These are phyloP conservation scores for Vachellia pachyceras DNA, from an alignment of 306 rosid species.

Conservation along the genomic window DNA sequence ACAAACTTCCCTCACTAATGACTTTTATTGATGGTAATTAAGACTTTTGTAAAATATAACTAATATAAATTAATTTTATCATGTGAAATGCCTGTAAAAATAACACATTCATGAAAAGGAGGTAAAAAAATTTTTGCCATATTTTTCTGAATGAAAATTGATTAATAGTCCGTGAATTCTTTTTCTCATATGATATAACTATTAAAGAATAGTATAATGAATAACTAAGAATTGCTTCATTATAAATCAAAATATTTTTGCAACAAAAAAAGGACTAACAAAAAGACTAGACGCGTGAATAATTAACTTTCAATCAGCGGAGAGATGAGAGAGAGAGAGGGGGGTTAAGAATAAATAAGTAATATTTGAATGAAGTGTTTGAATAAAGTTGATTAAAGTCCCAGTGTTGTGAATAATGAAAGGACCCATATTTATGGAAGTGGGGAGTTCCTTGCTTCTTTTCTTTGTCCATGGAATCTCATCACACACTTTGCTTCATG, in stretches of 20 bases:
- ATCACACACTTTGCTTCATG: background rate
- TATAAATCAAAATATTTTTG: background rate
- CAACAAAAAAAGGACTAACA: background rate
- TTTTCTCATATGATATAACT: background rate
- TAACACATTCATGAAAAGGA: too few species aligned
- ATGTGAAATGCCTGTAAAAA: too few species aligned
- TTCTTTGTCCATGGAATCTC: background rate
- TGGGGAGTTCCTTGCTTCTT: conserved; percentile 28
- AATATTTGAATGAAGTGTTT: background rate
- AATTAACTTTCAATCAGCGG: conserved; percentile 14
- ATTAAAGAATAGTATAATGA: background rate
- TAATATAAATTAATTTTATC: too few species aligned
- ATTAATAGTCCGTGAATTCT: too few species aligned
- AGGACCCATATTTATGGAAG: conserved; percentile 40
- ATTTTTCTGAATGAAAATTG: too few species aligned
- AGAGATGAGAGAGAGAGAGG: background rate
- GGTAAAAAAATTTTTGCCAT: too few species aligned
- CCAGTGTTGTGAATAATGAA: background rate
- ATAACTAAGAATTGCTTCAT: background rate
- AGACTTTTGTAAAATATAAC: too few species aligned
- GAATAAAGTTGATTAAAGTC: background rate
- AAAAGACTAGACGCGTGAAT: background rate
- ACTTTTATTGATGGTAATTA: too few species aligned
- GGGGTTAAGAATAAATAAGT: background rate
- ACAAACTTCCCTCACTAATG: background rate